phyloP scores from a whole-genome alignment of 192 early-diverging fungal genomes.

The Paraglomus brasilianum region DNA sequence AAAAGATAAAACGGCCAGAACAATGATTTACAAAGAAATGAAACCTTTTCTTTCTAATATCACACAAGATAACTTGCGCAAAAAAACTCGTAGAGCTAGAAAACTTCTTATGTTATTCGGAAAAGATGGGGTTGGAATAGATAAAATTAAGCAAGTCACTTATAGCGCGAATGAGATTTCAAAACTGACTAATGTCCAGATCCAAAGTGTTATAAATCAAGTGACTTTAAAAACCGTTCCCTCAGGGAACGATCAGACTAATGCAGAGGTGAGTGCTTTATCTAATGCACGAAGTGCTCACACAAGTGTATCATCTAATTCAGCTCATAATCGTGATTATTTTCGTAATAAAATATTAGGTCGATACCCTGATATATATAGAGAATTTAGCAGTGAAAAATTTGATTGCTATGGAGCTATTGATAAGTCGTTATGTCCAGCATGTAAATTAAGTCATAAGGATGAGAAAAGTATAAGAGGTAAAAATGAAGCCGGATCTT shows the following conservation, averaged over 20 bases:
- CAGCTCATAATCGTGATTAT: not conserved
- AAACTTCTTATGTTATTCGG: not conserved
- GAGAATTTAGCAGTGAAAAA: not conserved
- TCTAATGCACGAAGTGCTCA: not conserved
- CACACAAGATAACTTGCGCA: not conserved
- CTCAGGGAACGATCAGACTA: constrained; percentile 9
- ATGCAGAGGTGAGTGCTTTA: constrained; percentile 8
- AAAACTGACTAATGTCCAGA: not conserved
- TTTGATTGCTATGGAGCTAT: too few relatives aligned
- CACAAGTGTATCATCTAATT: too few relatives aligned
- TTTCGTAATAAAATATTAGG: constrained; percentile 3
- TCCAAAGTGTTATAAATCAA: constrained; percentile 6
- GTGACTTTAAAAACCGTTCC: constrained; percentile 20
- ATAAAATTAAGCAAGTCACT: constrained; percentile 11
- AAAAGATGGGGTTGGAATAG: not conserved
- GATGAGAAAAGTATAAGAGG: too few relatives aligned
- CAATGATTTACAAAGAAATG: constrained; percentile 9
- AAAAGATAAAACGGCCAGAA: constrained; percentile 3
- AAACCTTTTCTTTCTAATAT: constrained; percentile 11
- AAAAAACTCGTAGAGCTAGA: constrained; percentile 9
- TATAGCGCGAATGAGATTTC: constrained; percentile 6
- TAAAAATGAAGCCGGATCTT: too few relatives aligned
- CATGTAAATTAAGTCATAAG: not conserved
- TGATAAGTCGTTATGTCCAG: too few relatives aligned
- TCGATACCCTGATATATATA: not conserved